Percentiles rank a stretch among this genome's conserved stretches.
Conservation (phyloP, 352 stramenopile genomes). For the Pythium inflatum region DNA sequence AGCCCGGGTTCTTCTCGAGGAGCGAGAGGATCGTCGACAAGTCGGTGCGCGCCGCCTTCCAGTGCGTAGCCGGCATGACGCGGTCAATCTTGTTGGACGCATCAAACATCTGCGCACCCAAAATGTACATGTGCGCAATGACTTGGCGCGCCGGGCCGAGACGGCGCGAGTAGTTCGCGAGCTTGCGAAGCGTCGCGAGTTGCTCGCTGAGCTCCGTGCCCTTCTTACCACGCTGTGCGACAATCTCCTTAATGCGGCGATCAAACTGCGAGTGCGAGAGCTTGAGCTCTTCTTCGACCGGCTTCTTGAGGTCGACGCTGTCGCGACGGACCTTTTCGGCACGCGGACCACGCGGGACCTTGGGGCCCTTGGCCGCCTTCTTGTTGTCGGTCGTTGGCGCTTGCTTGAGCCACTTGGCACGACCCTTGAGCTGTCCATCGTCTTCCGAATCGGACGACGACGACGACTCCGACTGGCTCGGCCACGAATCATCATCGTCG, state of each 20-base stretch:
- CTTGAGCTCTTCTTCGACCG: conserved; percentile 83
- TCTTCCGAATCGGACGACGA: conserved; percentile 72
- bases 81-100: conserved; percentile 85
- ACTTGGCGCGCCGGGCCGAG: conserved; percentile 78
- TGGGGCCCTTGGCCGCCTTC: conserved; percentile 21
- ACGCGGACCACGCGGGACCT: conserved; percentile 40
- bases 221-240: conserved; percentile 85
- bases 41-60: conserved; percentile 72
- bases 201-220: conserved; percentile 78
- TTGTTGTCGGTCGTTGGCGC: conserved; percentile 60
- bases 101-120: conserved; percentile 84
- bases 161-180: conserved; percentile 78
- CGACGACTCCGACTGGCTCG: conserved; percentile 53
- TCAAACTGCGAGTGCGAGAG: conserved; percentile 81
- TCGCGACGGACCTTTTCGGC: conserved; percentile 54
- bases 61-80: conserved; percentile 80
- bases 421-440: conserved; percentile 93
- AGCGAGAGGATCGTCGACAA: conserved; percentile 72
- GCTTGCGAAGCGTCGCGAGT: conserved; percentile 69
- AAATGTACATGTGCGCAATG: conserved; percentile 80
- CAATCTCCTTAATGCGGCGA: conserved; percentile 82
- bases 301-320: conserved; percentile 59
- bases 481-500: conserved; percentile 39
- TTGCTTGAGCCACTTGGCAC: conserved; percentile 96
- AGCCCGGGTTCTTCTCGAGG: conserved; percentile 84